phyloP scores from a whole-genome alignment of 2,329 filamentous ascomycete species.

The Fusarium sp. region DNA sequence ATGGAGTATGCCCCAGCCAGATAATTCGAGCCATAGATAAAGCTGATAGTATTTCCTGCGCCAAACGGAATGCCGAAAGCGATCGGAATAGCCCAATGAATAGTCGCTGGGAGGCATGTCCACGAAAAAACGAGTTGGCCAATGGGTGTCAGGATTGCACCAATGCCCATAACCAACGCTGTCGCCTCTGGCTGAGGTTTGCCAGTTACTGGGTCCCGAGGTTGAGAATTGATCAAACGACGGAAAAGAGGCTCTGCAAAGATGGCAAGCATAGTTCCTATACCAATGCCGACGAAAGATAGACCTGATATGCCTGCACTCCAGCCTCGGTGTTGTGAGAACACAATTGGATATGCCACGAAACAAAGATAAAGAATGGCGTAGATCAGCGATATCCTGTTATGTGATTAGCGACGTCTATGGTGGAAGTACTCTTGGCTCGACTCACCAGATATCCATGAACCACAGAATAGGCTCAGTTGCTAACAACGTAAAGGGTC shows the following conservation, averaged over 20 bases:
- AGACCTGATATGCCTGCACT: conserved; percentile 78
- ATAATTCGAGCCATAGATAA: conserved; percentile 87
- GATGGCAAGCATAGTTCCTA: conserved; percentile 73
- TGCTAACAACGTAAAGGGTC: conserved; percentile 81
- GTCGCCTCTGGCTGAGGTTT: conserved; percentile 82
- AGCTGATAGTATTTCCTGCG: conserved; percentile 79
- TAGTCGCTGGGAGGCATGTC: conserved; percentile 81
- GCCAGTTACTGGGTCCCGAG: conserved; percentile 80
- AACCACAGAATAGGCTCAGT: conserved; percentile 86
- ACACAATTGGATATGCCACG: conserved; percentile 90
- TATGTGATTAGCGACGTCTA: conserved; percentile 14
- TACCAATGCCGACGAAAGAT: conserved; percentile 79
- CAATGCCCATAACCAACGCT: conserved; percentile 83
- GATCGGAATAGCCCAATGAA: conserved; percentile 87
- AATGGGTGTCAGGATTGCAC: conserved; percentile 77
- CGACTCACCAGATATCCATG: conserved; percentile 72
- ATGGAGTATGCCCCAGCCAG: conserved; percentile 83
- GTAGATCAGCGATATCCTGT: conserved; percentile 84
- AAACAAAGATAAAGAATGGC: conserved; percentile 91
- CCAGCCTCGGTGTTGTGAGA: conserved; percentile 82
- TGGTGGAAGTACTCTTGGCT: not conserved
- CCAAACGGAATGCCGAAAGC: conserved; percentile 85
- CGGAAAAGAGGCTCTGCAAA: conserved; percentile 78
- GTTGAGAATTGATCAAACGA: conserved; percentile 81
- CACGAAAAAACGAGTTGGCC: conserved; percentile 90